Evolutionary conservation across 1,284 basidiomycete genomes (phyloP).

Genomic region (Fomitopsis schrenkii): DNA sequence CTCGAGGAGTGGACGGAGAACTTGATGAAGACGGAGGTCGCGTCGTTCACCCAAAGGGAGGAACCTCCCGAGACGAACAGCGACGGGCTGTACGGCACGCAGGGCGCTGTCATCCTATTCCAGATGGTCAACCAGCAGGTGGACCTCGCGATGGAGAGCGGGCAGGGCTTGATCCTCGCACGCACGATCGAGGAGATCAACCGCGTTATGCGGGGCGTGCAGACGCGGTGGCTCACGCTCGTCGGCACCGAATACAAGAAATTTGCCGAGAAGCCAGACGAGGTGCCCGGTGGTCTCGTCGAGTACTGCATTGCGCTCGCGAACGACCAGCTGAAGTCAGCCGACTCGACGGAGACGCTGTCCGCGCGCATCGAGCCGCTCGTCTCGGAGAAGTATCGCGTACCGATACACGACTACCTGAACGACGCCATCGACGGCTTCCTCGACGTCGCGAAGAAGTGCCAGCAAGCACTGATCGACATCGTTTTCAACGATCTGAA

Average conservation of each 20-base stretch:
- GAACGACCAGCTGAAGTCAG: constrained; percentile 97
- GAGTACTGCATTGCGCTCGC: constrained; percentile 98
- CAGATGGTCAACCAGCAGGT: constrained; percentile 98
- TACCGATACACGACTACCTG: constrained; percentile 78
- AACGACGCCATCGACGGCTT: constrained; percentile 99
- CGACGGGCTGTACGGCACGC: constrained; percentile 88
- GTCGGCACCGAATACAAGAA: constrained; percentile 87
- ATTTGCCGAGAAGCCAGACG: constrained; percentile 86
- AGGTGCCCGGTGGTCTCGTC: constrained; percentile 83
- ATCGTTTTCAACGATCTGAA: constrained; percentile 95
- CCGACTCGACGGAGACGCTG: constrained; percentile 89
- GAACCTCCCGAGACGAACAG: constrained; percentile 87
- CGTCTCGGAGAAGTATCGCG: constrained; percentile 91
- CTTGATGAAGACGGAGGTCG: constrained; percentile 88
- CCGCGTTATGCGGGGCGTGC: constrained; percentile 88
- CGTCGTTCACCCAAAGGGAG: constrained; percentile 79
- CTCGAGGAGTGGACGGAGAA: constrained; percentile 97
- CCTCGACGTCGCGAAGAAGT: constrained; percentile 96
- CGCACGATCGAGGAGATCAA: constrained; percentile 88
- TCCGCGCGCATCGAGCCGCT: constrained; percentile 85
- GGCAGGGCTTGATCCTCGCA: constrained; percentile 90
- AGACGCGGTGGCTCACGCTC: constrained; percentile 84
- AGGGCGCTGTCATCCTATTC: constrained; percentile 94
- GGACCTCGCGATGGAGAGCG: constrained; percentile 93
- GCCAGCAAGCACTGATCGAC: constrained; percentile 90